Evolutionary conservation across 176 grass and related monocot species (phyloP), one percentile per base, ranked within the genome.

Genomic region (Oryza glumipatula): DNA sequence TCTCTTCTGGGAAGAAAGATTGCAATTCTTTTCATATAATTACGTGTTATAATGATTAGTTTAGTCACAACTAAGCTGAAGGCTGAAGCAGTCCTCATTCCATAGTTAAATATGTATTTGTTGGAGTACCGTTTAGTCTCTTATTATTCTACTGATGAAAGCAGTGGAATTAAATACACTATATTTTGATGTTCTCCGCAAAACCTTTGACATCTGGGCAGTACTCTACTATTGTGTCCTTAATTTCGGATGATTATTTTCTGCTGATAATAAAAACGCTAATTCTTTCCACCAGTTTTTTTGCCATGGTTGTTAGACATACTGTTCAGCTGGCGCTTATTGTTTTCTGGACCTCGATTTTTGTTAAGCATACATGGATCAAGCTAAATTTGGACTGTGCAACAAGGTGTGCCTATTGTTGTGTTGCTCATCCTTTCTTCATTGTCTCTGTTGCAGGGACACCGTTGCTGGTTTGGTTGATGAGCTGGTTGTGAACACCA

Each of bases 401-500:
- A 70, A 81, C 28, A 33, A 39, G 30, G 67, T 5, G 30, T 28
- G 22, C 56, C 36, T 2, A 65, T 15, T 51, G 9, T 46, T n/a
- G 14, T 76, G 44, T 77, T 41, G 11, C 78, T 88, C 33, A 66
- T 48, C 16, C 13, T 80, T 73, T 22, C 10, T 71, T 80, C 6
- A 35, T 81, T 15, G 28, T 80, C 58, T 89, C 33, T 74, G 63
- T 90, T 92, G 11, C 91, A 95, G 96, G 84, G 87, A 94, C 32
- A 76, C 82, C 33, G 22, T 92, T 72, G 80, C 36, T 72, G 91
- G 77, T 72, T 89, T 95, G 46, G 76, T 94, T 38, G 91, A 98
- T 4, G 93, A 83, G 75, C 61, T 95, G 83, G 73, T 92, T 19
- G 61, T 90, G 68, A 98, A 92, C 83, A 91, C 96, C 73, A 92